Evolutionary conservation across 225 moss, liverwort and hornwort genomes (phyloP), one percentile per base, ranked within the genome.

Genomic region (Straminergon stramineum): DNA sequence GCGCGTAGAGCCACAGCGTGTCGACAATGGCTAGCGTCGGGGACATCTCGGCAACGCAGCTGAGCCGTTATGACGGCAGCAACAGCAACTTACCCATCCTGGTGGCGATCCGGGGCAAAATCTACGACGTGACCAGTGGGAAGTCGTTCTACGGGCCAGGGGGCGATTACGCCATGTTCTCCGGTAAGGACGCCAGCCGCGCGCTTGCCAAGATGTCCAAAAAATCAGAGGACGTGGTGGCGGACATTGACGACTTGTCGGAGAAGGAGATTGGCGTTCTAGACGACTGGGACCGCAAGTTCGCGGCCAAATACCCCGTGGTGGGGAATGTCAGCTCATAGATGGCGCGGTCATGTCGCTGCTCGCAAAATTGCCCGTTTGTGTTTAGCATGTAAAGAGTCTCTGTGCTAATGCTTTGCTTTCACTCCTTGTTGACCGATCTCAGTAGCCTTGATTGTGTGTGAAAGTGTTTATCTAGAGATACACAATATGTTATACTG

Each of bases 121-220:
- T 98, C 45, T 98, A 94, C 90, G 97, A 98, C 81, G 98, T 98
- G 58, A 94, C 94, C 45, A 96, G 89, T 74, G 96, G 93, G 11
- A 92, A 89, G 86, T 87, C 95, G 22, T 98, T 98, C 89, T 98
- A 98, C 81, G 98, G 96, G 51, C 96, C 96, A 14, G 98, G 96
- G 26, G 94, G 93, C n/a, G 84, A 96, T 24, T 98, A 98, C 88
- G 92, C 95, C 75, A 73, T 92, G 81, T 98, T 98, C 84, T 94
- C 97, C 7, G 98, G 98, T 60, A 97, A 96, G 85, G 98, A 98
- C 81, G 96, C 97, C 18, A 98, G 96, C 87, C 90, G 96, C 81
- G 98, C 96, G 17, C 88, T 98, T 67, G 98, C 93, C 64, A 97
- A 97, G 89, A 97, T 98, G 98, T 98, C 98, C 37, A 96, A 95